These are phyloP conservation scores for Russula sp. DNA, from an alignment of 768 basidiomycete genomes.

Conservation along the genomic window DNA sequence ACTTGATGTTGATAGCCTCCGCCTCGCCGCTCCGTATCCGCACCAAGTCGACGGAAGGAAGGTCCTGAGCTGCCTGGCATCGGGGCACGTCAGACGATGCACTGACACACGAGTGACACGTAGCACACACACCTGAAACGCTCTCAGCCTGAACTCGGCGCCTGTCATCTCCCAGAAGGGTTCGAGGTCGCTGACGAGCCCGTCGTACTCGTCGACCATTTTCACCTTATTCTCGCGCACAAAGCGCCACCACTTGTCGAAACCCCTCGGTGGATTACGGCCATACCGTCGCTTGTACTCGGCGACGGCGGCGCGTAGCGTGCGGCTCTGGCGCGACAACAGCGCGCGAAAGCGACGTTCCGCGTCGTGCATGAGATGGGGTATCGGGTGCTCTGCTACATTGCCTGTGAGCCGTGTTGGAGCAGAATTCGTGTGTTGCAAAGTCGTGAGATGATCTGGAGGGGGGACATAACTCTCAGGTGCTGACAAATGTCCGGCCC, in stretches of 20 bases:
- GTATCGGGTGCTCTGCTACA: slow-evolving; percentile 67
- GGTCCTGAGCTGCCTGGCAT: slow-evolving; percentile 49
- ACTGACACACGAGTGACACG: background rate
- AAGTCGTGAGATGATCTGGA: slow-evolving; percentile 23
- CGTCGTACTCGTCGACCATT: slow-evolving; percentile 87
- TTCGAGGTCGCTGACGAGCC: slow-evolving; percentile 66
- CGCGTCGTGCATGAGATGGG: slow-evolving; percentile 76
- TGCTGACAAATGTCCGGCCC: slow-evolving; percentile 25
- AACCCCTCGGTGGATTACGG: slow-evolving; percentile 79
- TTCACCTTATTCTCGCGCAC: slow-evolving; percentile 62
- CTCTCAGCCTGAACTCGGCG: slow-evolving; percentile 60
- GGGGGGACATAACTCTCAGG: slow-evolving; percentile 23
- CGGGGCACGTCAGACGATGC: background rate
- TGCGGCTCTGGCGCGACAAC: slow-evolving; percentile 69
- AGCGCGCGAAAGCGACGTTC: slow-evolving; percentile 61
- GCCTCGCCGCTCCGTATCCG: slow-evolving; percentile 61
- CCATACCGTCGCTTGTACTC: slow-evolving; percentile 79
- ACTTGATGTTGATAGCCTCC: slow-evolving; percentile 48
- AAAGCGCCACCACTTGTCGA: slow-evolving; percentile 86
- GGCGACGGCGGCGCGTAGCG: slow-evolving; percentile 65
- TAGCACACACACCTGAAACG: slow-evolving; percentile 42
- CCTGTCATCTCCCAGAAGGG: slow-evolving; percentile 79
- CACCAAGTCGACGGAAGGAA: slow-evolving; percentile 86
- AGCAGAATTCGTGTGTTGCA: slow-evolving; percentile 24
- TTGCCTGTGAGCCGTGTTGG: slow-evolving; percentile 17